phyloP scores from a whole-genome alignment of 2,329 filamentous ascomycete species.

The Exophiala aquamarina region DNA sequence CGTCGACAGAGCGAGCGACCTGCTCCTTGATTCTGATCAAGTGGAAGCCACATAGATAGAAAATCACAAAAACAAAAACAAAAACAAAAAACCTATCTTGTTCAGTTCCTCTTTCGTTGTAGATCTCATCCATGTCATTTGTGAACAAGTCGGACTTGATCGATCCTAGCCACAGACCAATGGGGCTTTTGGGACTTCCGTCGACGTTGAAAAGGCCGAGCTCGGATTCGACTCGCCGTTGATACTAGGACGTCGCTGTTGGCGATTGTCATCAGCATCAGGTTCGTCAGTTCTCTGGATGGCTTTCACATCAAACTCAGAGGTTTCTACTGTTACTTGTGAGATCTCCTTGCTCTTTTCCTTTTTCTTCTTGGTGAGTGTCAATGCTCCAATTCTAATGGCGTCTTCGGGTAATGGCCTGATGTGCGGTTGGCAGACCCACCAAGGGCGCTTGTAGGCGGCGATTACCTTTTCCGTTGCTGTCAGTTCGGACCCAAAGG shows the following conservation, averaged over 20 bases:
- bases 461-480: conserved; percentile 62
- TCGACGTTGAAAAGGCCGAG: no score
- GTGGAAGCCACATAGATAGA: no score
- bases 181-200: conserved; percentile 26
- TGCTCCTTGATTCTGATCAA: no score
- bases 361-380: conserved; percentile 63
- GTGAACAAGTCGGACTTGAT: no score
- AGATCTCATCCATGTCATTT: no score
- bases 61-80: no score
- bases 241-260: no score
- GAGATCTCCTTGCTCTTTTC: conserved; percentile 29
- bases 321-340: background rate
- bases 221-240: no score
- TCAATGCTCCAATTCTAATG: conserved; percentile 74
- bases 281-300: conserved; percentile 7
- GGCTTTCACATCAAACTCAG: conserved; percentile 16
- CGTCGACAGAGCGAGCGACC: no score
- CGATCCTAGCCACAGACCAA: conserved; percentile 21
- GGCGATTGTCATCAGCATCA: background rate
- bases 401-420: conserved; percentile 86
- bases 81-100: no score
- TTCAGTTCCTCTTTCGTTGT: no score
- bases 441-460: conserved; percentile 79
- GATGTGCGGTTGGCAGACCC: conserved; percentile 85
- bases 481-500: conserved; percentile 33